Evolutionary conservation across 1,139 yeast species (phyloP).

Genomic region (Taphrina deformans): DNA sequence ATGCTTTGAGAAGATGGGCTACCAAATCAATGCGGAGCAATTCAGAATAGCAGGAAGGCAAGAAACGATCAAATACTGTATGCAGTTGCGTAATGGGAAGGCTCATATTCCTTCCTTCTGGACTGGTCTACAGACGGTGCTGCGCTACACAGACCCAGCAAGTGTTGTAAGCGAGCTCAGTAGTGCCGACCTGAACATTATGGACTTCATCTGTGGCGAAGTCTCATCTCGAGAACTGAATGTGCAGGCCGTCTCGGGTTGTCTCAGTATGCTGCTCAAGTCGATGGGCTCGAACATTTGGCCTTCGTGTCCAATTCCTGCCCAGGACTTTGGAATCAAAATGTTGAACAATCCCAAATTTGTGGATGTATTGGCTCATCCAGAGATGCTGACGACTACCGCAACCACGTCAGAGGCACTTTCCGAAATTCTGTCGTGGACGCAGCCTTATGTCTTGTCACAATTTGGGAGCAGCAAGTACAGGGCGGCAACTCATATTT

Average conservation of each 20-base stretch:
- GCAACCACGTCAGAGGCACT: neutral
- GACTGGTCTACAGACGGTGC: constrained; percentile 36
- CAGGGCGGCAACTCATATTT: constrained; percentile 6
- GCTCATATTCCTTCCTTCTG: constrained; percentile 38
- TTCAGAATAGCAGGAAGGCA: constrained; percentile 30
- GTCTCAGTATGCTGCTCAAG: constrained; percentile 33
- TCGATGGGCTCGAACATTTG: constrained; percentile 39
- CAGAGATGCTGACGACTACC: neutral
- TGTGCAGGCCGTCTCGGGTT: constrained; percentile 36
- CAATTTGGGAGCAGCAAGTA: constrained; percentile 25
- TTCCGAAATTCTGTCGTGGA: constrained; percentile 1
- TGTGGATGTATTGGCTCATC: constrained; percentile 18
- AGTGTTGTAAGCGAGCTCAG: constrained; percentile 38
- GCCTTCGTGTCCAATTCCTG: constrained; percentile 34
- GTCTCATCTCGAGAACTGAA: constrained; percentile 36
- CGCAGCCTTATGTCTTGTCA: constrained; percentile 10
- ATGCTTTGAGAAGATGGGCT: constrained; percentile 35
- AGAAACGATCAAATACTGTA: constrained; percentile 20
- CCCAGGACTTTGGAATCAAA: constrained; percentile 30
- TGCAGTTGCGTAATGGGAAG: constrained; percentile 33
- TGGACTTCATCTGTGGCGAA: constrained; percentile 39
- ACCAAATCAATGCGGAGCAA: constrained; percentile 37
- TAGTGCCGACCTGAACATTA: constrained; percentile 37
- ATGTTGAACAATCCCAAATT: constrained; percentile 18
- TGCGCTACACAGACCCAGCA: constrained; percentile 35